Evolutionary conservation across 2,329 filamentous ascomycete species (phyloP).

Genomic region (Claviceps lovelessii): DNA sequence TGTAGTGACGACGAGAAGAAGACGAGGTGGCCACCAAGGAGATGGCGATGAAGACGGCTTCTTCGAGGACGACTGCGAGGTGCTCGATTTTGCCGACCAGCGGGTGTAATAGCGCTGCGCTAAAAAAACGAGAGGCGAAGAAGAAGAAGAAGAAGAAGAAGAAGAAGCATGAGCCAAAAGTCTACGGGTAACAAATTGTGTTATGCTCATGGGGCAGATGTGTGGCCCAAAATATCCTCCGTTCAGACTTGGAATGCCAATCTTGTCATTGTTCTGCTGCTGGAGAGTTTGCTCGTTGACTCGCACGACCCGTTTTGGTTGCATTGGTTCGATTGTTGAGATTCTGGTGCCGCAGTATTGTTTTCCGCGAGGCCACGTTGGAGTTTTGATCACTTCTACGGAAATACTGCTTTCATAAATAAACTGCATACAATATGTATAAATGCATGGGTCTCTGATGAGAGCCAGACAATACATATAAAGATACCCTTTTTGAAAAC

Average conservation of each 20-base stretch:
- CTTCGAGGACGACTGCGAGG: conserved; percentile 86
- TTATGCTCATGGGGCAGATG: no score
- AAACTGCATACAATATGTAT: background rate
- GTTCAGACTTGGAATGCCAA: background rate
- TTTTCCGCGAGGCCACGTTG: conserved; percentile 5
- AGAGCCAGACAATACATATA: background rate
- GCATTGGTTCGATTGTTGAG: background rate
- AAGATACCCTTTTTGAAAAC: background rate
- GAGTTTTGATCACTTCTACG: background rate
- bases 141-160: no score
- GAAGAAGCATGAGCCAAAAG: no score
- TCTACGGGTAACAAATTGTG: no score
- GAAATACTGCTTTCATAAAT: background rate
- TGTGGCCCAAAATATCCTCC: no score
- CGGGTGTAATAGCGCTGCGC: conserved; percentile 33
- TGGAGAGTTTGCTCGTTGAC: conserved; percentile 5
- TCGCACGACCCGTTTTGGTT: conserved; percentile 3
- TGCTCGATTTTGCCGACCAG: conserved; percentile 73
- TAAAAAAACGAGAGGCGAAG: no score
- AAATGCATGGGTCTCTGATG: conserved; percentile 5
- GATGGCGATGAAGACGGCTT: conserved; percentile 57
- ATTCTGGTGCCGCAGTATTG: background rate
- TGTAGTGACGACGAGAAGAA: conserved; percentile 65
- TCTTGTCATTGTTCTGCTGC: background rate
- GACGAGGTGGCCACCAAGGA: conserved; percentile 37